Evolutionary conservation across 257 asterid species (phyloP).

Genomic region (Solanum tacnaense): DNA sequence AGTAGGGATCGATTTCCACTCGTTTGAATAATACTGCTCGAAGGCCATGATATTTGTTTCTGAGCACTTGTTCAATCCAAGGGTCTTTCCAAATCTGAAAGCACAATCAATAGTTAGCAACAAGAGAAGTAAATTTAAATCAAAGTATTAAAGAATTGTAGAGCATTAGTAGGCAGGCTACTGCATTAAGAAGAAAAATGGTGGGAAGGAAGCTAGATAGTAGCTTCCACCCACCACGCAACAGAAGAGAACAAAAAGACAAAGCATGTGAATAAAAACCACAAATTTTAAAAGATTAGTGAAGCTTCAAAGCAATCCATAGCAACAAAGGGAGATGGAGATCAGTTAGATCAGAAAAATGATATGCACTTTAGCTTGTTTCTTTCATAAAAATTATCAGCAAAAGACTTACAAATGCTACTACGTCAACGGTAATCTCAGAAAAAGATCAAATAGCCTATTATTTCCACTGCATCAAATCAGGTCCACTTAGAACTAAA

Average conservation of each 20-base stretch:
- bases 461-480: neutral
- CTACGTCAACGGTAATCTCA: neutral
- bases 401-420: neutral
- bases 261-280: neutral
- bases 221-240: neutral
- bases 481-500: neutral
- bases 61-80: neutral
- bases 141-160: neutral
- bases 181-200: neutral
- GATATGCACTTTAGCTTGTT: neutral
- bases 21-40: constrained; percentile 38
- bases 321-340: neutral
- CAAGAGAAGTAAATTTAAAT: neutral
- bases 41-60: constrained; percentile 31
- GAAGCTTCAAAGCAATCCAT: neutral
- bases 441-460: neutral
- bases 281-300: neutral
- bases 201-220: neutral
- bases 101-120: neutral
- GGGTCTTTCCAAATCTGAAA: neutral
- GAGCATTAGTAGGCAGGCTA: neutral
- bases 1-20: constrained; percentile 40
- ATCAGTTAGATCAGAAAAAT: neutral
- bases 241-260: neutral
- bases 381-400: neutral